These are phyloP conservation scores for Trametes maxima DNA, from an alignment of 768 basidiomycete species.

Conservation along the genomic window DNA sequence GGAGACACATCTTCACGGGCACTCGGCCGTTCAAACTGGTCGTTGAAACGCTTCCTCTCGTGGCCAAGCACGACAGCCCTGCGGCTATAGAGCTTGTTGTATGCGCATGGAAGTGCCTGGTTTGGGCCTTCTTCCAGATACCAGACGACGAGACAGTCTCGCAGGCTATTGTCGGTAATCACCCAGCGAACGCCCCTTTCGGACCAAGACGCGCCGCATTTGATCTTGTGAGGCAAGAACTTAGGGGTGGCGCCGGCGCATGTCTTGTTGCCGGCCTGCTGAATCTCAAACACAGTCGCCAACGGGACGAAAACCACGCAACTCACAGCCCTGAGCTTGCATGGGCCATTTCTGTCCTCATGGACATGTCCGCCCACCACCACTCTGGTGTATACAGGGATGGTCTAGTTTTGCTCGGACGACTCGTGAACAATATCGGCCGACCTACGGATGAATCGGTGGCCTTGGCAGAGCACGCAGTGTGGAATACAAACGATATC, in stretches of 20 bases:
- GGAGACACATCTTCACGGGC: conserved; percentile 45
- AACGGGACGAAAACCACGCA: neutral
- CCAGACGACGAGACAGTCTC: neutral
- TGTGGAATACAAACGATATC: neutral
- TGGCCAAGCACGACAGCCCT: conserved; percentile 38
- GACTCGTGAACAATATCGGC: conserved; percentile 39
- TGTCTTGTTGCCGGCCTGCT: conserved; percentile 46
- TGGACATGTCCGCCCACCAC: conserved; percentile 39
- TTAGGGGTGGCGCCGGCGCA: conserved; percentile 46
- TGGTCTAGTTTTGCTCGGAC: conserved; percentile 41
- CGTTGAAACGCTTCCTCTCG: conserved; percentile 37
- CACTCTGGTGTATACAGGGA: conserved; percentile 29
- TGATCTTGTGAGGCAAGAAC: conserved; percentile 48
- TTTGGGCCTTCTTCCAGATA: conserved; percentile 57
- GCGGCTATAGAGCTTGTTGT: conserved; percentile 43
- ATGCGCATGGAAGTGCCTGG: conserved; percentile 53
- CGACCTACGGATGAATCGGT: conserved; percentile 5
- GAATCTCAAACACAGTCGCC: neutral
- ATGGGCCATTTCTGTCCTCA: conserved; percentile 42
- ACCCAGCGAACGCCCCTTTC: neutral
- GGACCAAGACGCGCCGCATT: conserved; percentile 39
- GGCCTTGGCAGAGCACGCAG: neutral
- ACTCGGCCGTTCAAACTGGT: conserved; percentile 41
- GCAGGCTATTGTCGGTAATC: neutral
- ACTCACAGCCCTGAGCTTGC: conserved; percentile 28